Base-by-base conservation (phyloP, 2,329 filamentous ascomycete species). In the Blastomyces percursus region DNA sequence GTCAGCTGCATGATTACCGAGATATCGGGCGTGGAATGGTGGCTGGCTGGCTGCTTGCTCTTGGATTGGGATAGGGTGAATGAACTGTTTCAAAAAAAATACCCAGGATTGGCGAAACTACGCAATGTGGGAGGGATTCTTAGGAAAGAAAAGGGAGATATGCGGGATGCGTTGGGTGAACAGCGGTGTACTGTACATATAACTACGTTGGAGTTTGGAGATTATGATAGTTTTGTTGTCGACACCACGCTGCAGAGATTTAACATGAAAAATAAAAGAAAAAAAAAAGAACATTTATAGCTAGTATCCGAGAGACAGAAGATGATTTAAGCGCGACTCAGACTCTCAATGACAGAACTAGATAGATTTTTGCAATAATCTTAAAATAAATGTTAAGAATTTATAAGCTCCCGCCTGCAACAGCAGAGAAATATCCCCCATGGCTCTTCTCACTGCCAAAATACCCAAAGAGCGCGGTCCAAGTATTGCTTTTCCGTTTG, bases 401-500 rank as follows among this genome's bases (percentile, higher is more conserved):
- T 42, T n/a, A 30, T 55, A 12, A 32, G 7, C 51, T 35, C 19
- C 19, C 42, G 4, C 12, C n/a, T 21, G 46, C 21, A n/a, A 48
- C 46, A 9, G 11, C n/a, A 24, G n/a, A 24, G 46, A 12, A 24
- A 24, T 48, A 48, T 48, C 8, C 24, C 46, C n/a, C n/a, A 48
- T 14, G 46, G 14, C 27, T 60, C 16, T 32, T 51, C 21, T 27
- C 19, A 6, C 11, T 12, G 19, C 12, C 50, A 24, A 55, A 38
- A 38, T 42, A 44, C 55, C 60, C 60, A 61, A 30, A 46, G 48
- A 61, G 60, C 44, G 51, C 60, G 14, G 30, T 55, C 30, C 60
- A 61, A 61, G 60, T 61, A 61, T 61, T 32, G n/a, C 14, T 42
- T 40, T 38, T 40, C 40, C 21, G 24, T 16, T 51, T 61, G 56